Percentiles rank a stretch among this genome's conserved stretches.
phyloP scores from a whole-genome alignment of 768 basidiomycete species.

The Suillus weaverae region DNA sequence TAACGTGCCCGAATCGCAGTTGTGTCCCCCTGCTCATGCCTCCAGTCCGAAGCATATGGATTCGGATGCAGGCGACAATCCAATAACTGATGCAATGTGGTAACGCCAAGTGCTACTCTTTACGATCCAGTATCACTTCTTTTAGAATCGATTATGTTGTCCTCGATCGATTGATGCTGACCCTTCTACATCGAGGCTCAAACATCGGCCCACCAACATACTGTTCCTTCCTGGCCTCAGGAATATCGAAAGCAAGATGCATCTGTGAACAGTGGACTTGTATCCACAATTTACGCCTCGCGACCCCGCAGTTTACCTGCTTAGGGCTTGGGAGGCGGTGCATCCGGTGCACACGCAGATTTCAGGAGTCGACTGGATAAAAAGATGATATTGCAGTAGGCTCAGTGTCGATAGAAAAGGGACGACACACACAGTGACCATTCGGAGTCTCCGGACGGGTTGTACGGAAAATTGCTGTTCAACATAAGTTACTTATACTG shows the following conservation, averaged over 20 bases:
- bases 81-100: no score
- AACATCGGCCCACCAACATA: background rate
- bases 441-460: background rate
- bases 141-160: background rate
- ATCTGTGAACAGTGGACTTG: background rate
- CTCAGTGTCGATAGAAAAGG: background rate
- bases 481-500: no score
- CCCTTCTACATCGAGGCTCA: no score
- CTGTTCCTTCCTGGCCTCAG: background rate
- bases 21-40: background rate
- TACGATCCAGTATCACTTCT: no score
- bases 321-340: background rate
- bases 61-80: no score
- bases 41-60: no score
- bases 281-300: background rate
- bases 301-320: no score
- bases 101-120: no score
- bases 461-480: background rate
- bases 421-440: background rate
- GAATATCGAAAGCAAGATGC: no score
- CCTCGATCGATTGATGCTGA: background rate
- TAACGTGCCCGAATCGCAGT: no score
- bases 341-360: no score
- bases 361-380: background rate
- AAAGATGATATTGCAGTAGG: no score